phyloP scores from a whole-genome alignment of 768 basidiomycete genomes.

The Fistulinella prunicolor region DNA sequence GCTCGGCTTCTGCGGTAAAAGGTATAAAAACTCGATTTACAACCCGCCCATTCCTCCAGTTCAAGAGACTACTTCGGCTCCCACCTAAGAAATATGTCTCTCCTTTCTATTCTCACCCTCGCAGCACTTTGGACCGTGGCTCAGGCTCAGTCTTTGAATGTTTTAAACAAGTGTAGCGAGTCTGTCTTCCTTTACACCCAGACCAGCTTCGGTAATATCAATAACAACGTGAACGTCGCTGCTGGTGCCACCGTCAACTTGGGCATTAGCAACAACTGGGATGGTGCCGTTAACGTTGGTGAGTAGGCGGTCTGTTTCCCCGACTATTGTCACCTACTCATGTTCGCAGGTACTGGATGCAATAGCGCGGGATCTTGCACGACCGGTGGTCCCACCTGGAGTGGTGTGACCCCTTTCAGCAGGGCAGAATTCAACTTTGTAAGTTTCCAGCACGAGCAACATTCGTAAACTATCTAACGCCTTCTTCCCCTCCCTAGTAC shows the following conservation, averaged over 20 bases:
- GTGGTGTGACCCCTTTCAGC: conserved; percentile 31
- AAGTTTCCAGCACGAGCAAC: neutral
- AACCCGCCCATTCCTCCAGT: neutral
- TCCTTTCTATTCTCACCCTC: conserved; percentile 18
- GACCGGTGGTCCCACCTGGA: conserved; percentile 31
- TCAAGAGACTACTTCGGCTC: neutral
- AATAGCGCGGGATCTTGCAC: conserved; percentile 21
- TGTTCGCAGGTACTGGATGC: conserved; percentile 27
- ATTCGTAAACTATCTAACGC: neutral
- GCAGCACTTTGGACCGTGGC: conserved; percentile 18
- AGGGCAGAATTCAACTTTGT: conserved; percentile 35
- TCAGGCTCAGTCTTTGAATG: conserved; percentile 30
- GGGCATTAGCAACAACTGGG: conserved; percentile 32
- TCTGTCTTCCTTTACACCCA: conserved; percentile 30
- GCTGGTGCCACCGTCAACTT: conserved; percentile 25
- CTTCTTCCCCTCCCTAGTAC: conserved; percentile 5
- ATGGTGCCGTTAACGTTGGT: conserved; percentile 32
- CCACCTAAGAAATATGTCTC: conserved; percentile 17
- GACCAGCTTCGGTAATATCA: conserved; percentile 27
- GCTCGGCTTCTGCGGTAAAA: no score
- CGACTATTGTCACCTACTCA: conserved; percentile 2
- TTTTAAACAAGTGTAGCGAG: conserved; percentile 25
- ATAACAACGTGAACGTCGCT: conserved; percentile 25
- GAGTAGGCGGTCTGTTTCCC: neutral
- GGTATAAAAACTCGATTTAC: no score